phyloP scores from a whole-genome alignment of 192 early-diverging fungal genomes.

The Polychytrium aggregatum region DNA sequence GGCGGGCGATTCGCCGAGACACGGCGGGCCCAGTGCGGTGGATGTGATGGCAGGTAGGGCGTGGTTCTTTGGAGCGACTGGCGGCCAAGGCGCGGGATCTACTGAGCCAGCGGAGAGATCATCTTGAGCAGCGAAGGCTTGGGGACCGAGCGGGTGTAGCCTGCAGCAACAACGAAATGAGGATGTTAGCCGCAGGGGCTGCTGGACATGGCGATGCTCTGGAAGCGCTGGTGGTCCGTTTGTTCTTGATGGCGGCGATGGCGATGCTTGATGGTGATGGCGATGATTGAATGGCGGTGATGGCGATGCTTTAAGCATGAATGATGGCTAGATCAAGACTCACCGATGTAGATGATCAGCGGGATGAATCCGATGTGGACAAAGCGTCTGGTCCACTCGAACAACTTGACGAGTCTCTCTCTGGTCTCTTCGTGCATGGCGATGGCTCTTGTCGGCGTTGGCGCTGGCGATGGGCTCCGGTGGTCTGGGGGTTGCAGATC shows the following conservation, averaged over 20 bases:
- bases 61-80: no score
- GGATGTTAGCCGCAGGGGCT: background rate
- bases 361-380: slow-evolving; percentile 43
- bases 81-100: no score
- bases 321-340: background rate
- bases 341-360: slow-evolving; percentile 36
- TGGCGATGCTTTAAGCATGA: background rate
- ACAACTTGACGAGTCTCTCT: slow-evolving; percentile 31
- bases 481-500: no score
- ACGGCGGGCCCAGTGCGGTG: no score
- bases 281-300: background rate
- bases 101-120: slow-evolving; percentile 34
- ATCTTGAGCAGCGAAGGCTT: slow-evolving; percentile 28
- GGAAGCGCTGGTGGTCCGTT: no score
- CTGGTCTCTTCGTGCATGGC: slow-evolving; percentile 38
- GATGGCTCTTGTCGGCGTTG: slow-evolving; percentile 5
- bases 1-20: no score
- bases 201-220: background rate
- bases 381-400: slow-evolving; percentile 18
- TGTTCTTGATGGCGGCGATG: no score
- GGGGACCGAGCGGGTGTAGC: slow-evolving; percentile 26
- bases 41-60: no score
- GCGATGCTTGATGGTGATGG: background rate
- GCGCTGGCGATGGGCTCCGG: no score
- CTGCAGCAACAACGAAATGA: slow-evolving; percentile 5